These are phyloP conservation scores for Penicillium sp. DNA, from an alignment of 2,329 filamentous ascomycete species.

Conservation along the genomic window DNA sequence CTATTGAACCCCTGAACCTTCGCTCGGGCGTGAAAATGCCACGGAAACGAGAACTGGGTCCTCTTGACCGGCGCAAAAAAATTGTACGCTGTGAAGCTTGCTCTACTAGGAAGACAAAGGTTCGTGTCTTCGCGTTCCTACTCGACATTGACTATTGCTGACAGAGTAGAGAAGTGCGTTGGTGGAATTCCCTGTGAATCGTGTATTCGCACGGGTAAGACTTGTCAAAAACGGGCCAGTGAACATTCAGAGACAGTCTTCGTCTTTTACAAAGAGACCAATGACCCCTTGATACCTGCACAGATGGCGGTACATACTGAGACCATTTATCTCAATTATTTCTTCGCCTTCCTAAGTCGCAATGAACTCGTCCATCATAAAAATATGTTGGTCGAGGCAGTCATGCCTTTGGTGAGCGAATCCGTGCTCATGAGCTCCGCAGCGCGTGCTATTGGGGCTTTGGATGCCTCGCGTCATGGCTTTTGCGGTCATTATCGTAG, in stretches of 20 bases:
- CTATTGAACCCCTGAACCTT: not conserved
- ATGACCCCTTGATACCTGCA: not conserved
- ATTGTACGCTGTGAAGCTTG: slow-evolving; percentile 2
- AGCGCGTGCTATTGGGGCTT: not conserved
- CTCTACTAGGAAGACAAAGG: not conserved
- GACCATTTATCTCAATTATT: not conserved
- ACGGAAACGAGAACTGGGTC: not conserved
- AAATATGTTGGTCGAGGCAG: not conserved
- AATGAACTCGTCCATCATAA: not conserved
- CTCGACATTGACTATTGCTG: not conserved
- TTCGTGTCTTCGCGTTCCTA: not conserved
- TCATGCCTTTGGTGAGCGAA: not conserved
- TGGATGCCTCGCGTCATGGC: slow-evolving; percentile 2
- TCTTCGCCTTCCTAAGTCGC: slow-evolving; percentile 1
- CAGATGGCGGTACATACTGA: not conserved
- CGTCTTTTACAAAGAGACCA: not conserved
- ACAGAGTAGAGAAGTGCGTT: not conserved
- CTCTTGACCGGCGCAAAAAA: slow-evolving; percentile 2
- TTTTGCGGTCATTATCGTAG: not conserved
- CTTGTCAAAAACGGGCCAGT: not conserved
- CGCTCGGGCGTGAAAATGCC: not conserved
- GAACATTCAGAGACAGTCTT: not conserved
- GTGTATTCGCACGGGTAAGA: not conserved
- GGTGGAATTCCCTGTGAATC: slow-evolving; percentile 1
- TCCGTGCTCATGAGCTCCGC: not conserved